Base-by-base conservation (phyloP, 2,329 filamentous ascomycete species). In the Xenosphaeropsis pyriputrescens region DNA sequence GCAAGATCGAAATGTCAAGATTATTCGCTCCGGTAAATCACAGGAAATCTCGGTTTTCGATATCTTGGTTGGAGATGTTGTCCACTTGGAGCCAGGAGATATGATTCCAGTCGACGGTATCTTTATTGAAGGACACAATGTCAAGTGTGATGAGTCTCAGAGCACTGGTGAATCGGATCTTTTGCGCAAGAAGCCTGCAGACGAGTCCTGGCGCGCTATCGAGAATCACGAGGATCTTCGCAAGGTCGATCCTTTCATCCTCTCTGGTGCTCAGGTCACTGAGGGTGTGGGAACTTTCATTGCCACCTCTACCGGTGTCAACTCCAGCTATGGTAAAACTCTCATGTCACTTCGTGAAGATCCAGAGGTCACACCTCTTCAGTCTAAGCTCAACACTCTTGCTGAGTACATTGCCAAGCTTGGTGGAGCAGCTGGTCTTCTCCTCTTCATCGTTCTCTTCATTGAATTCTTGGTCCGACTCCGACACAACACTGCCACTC, bases 341-440 rank as follows among this genome's bases (percentile, higher is more conserved):
- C 70, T 88, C 61, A 79, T 88, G 70, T 82, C 81, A 29, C 61
- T 89, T 9, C 75, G 80, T 43, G 79, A 84, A 47, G 79, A 85
- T 43, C 75, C 77, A 40, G 77, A 88, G 51, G 79, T 82, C 17
- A 89, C 83, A 1, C 84, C 83, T 3, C 57, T 89, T 6, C 84
- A 89, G 55, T 76, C 71, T 2, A 88, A 86, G 56, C 63, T 89
- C 41, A 85, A 86, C 46, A 66, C 75, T 4, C 64, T 89, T 14
- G 84, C 83, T 6, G 82, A 85, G 49, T 81, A 85, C 50, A 85
- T 89, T 48, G 78, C 78, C n/a, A 82, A 82, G 51, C 66, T 82
- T 32, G 78, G 78, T 58, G 74, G 78, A 46, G 72, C 72, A 42
- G 77, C 83, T 34, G 83, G 81, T 38, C 59, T 84, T 13, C 58